A percentile compares a stretch with the other conserved stretches of the same genome.
Evolutionary conservation across 2,329 filamentous ascomycete genomes (phyloP).

Genomic region (Aspergillus sp.): DNA sequence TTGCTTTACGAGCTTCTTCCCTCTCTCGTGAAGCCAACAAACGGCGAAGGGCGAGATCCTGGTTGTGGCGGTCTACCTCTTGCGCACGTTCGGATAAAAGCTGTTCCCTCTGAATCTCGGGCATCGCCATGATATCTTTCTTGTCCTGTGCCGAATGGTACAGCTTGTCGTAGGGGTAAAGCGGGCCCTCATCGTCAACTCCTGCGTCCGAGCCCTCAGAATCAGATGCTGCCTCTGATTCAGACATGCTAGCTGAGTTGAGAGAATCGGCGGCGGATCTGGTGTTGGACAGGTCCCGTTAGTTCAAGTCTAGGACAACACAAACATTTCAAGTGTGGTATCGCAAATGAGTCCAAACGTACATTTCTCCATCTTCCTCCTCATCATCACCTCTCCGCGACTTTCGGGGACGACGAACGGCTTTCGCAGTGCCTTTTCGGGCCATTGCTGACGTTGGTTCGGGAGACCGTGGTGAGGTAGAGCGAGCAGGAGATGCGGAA

Average conservation of each 20-base stretch:
- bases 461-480: conserved; percentile 52
- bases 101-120: conserved; percentile 87
- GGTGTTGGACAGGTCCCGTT: neutral
- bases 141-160: conserved; percentile 74
- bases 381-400: conserved; percentile 64
- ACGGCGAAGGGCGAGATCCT: conserved; percentile 77
- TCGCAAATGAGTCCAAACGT: conserved; percentile 46
- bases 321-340: neutral
- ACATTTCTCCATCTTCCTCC: conserved; percentile 77
- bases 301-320: neutral
- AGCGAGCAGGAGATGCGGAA: conserved; percentile 53
- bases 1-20: conserved; percentile 54
- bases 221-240: conserved; percentile 81
- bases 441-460: conserved; percentile 46
- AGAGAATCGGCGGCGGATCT: conserved; percentile 72
- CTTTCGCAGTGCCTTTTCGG: conserved; percentile 47
- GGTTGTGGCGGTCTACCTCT: conserved; percentile 76
- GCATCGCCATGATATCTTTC: conserved; percentile 76
- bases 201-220: conserved; percentile 56
- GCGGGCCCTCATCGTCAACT: conserved; percentile 52
- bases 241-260: conserved; percentile 84
- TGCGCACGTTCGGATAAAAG: conserved; percentile 84
- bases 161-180: conserved; percentile 82
- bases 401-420: conserved; percentile 45
- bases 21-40: conserved; percentile 69